Percentiles rank a stretch among this genome's conserved stretches.
These are phyloP conservation scores for Boletus holoroseus DNA, from an alignment of 1,284 basidiomycete genomes.

Conservation along the genomic window DNA sequence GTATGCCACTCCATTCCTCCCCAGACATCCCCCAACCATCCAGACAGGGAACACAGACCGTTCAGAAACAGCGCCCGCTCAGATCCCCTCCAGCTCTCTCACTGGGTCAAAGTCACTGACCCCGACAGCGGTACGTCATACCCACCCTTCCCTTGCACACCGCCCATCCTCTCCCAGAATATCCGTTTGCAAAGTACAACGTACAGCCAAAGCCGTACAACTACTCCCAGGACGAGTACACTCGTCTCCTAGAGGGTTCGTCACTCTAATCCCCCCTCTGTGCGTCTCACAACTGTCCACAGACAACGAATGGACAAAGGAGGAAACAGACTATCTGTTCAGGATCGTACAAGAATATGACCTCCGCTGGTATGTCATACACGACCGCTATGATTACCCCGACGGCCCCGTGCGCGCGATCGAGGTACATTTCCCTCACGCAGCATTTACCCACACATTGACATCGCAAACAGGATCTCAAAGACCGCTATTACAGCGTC, in stretches of 20 bases:
- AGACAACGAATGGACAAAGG: constrained; percentile 88
- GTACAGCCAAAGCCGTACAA: constrained; percentile 63
- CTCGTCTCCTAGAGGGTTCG: constrained; percentile 68
- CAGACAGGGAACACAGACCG: constrained; percentile 62
- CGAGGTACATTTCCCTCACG: constrained; percentile 47
- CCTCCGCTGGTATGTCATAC: constrained; percentile 83
- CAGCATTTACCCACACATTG: background rate
- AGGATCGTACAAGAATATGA: constrained; percentile 79
- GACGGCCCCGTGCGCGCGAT: constrained; percentile 52
- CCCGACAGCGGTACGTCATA: constrained; percentile 46
- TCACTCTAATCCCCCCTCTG: background rate
- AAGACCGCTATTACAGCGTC: constrained; percentile 91
- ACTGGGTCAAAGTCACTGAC: constrained; percentile 66
- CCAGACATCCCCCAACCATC: background rate
- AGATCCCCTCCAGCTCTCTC: constrained; percentile 56
- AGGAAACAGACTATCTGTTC: constrained; percentile 95
- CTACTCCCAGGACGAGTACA: constrained; percentile 92
- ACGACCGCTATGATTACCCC: constrained; percentile 83
- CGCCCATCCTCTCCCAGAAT: constrained; percentile 42
- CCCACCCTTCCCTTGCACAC: background rate
- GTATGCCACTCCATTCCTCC: constrained; percentile 32
- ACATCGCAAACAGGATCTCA: constrained; percentile 68
- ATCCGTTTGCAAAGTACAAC: constrained; percentile 79
- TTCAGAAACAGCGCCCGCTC: constrained; percentile 65
- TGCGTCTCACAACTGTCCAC: constrained; percentile 1